Percentiles rank a stretch among this genome's conserved stretches.
Conservation (phyloP, 768 basidiomycete genomes). For the Candolleomyces eurysporus region DNA sequence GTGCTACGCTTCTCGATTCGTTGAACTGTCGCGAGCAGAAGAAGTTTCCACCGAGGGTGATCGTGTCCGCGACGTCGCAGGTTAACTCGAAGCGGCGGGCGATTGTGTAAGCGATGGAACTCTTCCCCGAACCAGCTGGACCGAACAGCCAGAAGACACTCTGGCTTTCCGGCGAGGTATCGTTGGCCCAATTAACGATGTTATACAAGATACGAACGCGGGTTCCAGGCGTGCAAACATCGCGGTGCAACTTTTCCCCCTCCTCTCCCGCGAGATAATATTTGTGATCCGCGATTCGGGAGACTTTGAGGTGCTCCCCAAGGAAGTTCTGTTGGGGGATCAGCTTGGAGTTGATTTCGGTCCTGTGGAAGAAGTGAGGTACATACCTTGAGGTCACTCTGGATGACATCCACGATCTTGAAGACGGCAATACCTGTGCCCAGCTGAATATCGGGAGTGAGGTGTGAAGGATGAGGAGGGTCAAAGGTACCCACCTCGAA, state of each 20-base stretch:
- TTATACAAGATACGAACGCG: conserved; percentile 13
- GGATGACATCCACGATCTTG: neutral
- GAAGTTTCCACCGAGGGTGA: conserved; percentile 18
- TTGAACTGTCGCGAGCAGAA: conserved; percentile 22
- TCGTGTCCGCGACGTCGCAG: neutral
- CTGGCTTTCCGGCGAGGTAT: conserved; percentile 7
- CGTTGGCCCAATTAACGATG: conserved; percentile 17
- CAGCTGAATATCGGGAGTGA: neutral
- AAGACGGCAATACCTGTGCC: neutral
- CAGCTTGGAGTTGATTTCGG: neutral
- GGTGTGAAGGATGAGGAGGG: neutral
- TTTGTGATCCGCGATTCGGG: neutral
- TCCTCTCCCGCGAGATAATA: neutral
- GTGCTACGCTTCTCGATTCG: conserved; percentile 10
- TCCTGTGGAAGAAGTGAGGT: neutral
- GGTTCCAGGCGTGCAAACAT: conserved; percentile 17
- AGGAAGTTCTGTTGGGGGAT: neutral
- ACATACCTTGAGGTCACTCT: neutral
- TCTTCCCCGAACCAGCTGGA: conserved; percentile 11
- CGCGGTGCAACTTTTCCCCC: neutral
- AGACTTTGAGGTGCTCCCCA: neutral
- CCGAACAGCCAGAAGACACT: neutral
- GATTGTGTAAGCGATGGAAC: conserved; percentile 19
- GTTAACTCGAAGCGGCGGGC: conserved; percentile 5
- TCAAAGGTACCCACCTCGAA: conserved; percentile 2